These are phyloP conservation scores for Corylus heterophylla DNA, from an alignment of 306 rosid species.

Conservation along the genomic window DNA sequence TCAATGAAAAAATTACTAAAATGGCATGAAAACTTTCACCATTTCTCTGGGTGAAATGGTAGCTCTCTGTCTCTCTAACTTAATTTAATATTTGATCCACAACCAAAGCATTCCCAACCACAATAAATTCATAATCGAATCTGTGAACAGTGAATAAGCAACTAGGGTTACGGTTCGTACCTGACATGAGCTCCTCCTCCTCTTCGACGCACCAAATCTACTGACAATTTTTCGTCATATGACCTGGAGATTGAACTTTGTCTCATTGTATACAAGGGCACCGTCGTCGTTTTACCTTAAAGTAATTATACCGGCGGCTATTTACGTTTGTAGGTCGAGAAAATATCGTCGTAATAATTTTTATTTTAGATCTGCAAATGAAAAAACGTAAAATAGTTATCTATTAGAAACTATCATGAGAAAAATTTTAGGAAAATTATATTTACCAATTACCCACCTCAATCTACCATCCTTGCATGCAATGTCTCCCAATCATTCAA, in stretches of 20 bases:
- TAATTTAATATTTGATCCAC: not conserved
- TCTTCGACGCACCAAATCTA: not conserved
- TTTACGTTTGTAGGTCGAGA: too few species aligned
- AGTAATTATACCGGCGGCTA: not conserved
- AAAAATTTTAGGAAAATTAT: too few species aligned
- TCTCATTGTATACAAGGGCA: too few species aligned
- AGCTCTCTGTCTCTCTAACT: not conserved
- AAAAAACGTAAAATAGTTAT: too few species aligned
- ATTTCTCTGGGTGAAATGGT: not conserved
- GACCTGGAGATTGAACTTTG: not conserved
- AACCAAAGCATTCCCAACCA: not conserved
- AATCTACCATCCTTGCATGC: too few species aligned
- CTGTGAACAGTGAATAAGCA: not conserved
- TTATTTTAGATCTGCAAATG: too few species aligned
- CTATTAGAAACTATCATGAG: too few species aligned
- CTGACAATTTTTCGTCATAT: not conserved
- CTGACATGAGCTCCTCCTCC: not conserved
- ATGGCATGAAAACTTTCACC: not conserved
- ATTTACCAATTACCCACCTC: too few species aligned
- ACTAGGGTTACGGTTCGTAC: constrained; percentile 1
- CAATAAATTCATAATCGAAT: not conserved
- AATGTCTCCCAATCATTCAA: too few species aligned
- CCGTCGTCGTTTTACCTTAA: not conserved
- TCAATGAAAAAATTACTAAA: not conserved
- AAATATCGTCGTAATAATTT: not conserved